Conservation (phyloP, 208 protist species). For the Trichomonas vaginalis region DNA sequence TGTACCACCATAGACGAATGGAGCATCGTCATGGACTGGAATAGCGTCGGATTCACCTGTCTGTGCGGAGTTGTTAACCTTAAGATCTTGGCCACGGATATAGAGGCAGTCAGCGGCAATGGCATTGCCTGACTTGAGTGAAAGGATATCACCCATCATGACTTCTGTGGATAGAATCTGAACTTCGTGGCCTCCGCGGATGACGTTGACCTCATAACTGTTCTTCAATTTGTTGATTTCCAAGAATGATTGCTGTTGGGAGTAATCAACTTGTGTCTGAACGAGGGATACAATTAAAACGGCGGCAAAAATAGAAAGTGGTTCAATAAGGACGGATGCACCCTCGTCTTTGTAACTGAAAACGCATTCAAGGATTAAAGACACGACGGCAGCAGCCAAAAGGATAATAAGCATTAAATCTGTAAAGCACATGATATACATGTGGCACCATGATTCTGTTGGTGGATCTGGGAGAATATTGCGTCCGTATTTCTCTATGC, state of each 20-base stretch:
- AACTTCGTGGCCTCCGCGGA: background rate
- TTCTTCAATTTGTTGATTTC: background rate
- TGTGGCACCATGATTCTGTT: background rate
- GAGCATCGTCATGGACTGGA: background rate
- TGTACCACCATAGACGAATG: background rate
- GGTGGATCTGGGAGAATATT: background rate
- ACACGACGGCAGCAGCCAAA: background rate
- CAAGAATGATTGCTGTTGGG: background rate
- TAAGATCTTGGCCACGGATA: background rate
- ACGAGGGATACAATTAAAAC: background rate
- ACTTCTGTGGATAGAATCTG: background rate
- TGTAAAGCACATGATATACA: background rate
- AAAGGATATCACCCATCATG: conserved; percentile 21
- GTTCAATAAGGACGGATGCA: background rate
- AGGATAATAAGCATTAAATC: conserved; percentile 6
- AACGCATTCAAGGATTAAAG: background rate
- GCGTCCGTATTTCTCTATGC: background rate
- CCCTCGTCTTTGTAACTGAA: background rate
- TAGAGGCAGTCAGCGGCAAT: conserved; percentile 17
- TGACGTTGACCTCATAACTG: background rate
- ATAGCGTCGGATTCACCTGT: background rate
- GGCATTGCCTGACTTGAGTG: conserved; percentile 18
- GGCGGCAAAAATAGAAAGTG: background rate
- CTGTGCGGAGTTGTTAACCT: background rate
- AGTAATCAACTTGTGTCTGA: background rate